Base-by-base conservation (phyloP, 805 yeast species). In the Ogataea nonfermentans region DNA sequence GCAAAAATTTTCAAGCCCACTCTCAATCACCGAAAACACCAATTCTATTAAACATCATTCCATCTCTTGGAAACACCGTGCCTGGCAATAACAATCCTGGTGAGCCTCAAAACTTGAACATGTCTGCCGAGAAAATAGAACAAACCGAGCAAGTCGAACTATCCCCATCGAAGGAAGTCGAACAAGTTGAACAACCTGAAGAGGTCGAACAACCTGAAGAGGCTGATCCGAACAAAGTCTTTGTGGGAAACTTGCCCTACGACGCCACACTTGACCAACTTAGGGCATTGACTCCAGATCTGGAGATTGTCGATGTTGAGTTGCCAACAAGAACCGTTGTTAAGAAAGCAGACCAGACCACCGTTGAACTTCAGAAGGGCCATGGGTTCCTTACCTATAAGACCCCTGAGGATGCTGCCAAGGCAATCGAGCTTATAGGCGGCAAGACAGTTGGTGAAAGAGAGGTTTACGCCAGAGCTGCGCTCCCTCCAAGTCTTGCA, bases 361-460 rank as follows among this genome's bases (percentile, higher is more conserved):
- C 38, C 9, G 48, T 57, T 24, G 44, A 49, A 29, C 55, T 53
- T 29, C 55, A 62, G 5, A 55, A 55, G 40, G 67, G 67, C 32
- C 56, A 51, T 46, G 78, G 72, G 1, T 77, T 82, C 56, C 76
- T 79, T 47, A 74, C 74, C 48, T 78, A 81, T 49, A 69, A 76
- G 35, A 65, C 71, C 43, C 77, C 79, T 49, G 84, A 75, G 35
- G 70, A 71, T 31, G 95, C 87, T 55, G 64, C 73, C 54, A 66
- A 70, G 57, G 96, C 95, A n/a, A 76, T 60, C 20, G 50, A 43
- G n/a, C 48, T 53, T 14, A 52, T 58, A 24, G 51, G 52, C 13
- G 64, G 61, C 24, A 55, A 58, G 41, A 48, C 43, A 10, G 54
- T 64, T 20, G 54, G 56, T 6, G 66, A 59, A n/a, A 53, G 66